Evolutionary conservation across 2,329 filamentous ascomycete genomes (phyloP), one percentile per base, ranked within the genome.

Genomic region (Chalaropsis thielavioides): DNA sequence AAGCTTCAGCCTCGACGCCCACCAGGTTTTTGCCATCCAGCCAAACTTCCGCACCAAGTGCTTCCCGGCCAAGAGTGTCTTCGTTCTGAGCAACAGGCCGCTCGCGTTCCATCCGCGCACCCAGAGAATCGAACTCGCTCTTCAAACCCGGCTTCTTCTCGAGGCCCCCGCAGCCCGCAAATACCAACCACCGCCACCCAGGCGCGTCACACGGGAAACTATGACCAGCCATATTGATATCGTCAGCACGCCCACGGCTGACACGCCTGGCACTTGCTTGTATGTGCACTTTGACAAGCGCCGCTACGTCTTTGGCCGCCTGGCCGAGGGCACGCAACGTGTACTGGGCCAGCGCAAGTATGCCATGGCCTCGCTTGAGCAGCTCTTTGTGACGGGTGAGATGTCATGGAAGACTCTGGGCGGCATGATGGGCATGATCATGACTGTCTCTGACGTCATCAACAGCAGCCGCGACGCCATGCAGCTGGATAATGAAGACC

Each of bases 301-400:
- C 70, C 83, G 89, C 66, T 99, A 99, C 74, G 70, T 96, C 17
- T 88, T 99, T 71, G 94, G 94, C 22, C 86, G 88, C 70, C 74
- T 92, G 17, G 78, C 85, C 10, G 94, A 99, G 75, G 94, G 92
- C 17, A 88, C 88, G 0, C 94, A 97, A 77, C 83, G 94, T 66
- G 84, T 86, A 60, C 79, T 88, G 71, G 80, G 81, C 44, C 85
- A 92, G 74, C 83, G 86, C 68, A 88, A 85, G 65, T 72, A 87
- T 10, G 78, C 80, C 41, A 71, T 95, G 69, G 74, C 79, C 35
- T 87, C 87, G 72, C 78, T 90, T 0, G 83, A 84, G 59, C 85
- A 95, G 70, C 78, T 96, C 66, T 96, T 99, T 73, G 73, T 99
- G 66, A 89, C 89, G 0, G 94, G 94, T 2, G 80, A 79, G 49